phyloP scores from a whole-genome alignment of 2,329 filamentous ascomycete genomes.

The Pezicula radicicola region DNA sequence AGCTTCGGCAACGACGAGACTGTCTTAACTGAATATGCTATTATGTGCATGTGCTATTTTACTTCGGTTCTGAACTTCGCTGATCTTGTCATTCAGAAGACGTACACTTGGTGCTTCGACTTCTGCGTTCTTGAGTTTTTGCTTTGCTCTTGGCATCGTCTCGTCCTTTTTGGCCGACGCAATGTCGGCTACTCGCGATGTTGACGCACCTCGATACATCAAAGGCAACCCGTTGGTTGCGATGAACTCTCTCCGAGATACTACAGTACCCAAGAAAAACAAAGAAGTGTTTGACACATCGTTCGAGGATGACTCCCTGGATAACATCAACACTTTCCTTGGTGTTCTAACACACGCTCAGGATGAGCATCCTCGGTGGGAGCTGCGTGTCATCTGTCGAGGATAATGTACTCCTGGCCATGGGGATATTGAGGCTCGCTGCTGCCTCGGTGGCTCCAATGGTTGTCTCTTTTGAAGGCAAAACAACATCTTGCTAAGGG shows the following conservation, averaged over 20 bases:
- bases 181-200: not conserved
- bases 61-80: constrained; percentile 5
- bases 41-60: constrained; percentile 2
- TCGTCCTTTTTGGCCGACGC: not conserved
- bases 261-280: constrained; percentile 9
- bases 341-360: too few relatives aligned
- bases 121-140: too few relatives aligned
- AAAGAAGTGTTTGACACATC: constrained; percentile 11
- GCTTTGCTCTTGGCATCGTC: too few relatives aligned
- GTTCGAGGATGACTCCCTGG: constrained; percentile 25
- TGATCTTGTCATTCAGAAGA: constrained; percentile 8
- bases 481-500: too few relatives aligned
- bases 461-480: too few relatives aligned
- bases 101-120: too few relatives aligned
- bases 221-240: not conserved
- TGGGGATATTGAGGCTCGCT: too few relatives aligned
- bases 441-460: too few relatives aligned
- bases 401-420: too few relatives aligned
- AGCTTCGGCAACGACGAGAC: constrained; percentile 62
- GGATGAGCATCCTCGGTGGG: too few relatives aligned
- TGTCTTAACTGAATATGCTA: constrained; percentile 44
- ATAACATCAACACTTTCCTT: constrained; percentile 44
- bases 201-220: not conserved
- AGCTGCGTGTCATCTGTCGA: too few relatives aligned
- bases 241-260: constrained; percentile 42